phyloP scores from a whole-genome alignment of 106 monocot genomes.

The Allium fistulosum region DNA sequence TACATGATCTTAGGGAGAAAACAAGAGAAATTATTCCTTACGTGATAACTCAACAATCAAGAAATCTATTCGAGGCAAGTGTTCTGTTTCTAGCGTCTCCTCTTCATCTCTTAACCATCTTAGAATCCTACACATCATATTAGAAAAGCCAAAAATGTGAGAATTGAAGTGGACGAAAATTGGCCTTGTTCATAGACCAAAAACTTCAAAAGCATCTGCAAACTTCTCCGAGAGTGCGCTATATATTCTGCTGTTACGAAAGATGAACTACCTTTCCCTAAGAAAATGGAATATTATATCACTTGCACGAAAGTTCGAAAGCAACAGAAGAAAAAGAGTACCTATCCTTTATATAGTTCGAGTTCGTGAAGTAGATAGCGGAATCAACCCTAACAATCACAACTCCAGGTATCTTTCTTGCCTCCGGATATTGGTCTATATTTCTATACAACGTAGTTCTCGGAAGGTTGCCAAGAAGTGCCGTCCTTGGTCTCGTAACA shows the following conservation, averaged over 20 bases:
- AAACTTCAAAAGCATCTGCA: not conserved
- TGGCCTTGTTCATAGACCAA: not conserved
- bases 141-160: no score
- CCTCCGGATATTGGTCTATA: no score
- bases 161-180: no score
- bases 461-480: no score
- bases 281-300: no score
- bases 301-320: no score
- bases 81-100: constrained; percentile 11
- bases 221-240: not conserved
- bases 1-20: not conserved
- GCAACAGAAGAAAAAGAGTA: not conserved
- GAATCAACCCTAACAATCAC: constrained; percentile 48
- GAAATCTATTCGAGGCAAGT: constrained; percentile 27
- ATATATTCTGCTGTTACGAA: no score
- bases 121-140: constrained; percentile 25
- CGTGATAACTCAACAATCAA: constrained; percentile 62
- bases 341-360: constrained; percentile 46
- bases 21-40: constrained; percentile 9
- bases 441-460: no score
- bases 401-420: constrained; percentile 33
- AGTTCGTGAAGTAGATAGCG: constrained; percentile 44
- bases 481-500: no score
- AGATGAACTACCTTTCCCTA: no score
- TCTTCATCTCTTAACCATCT: no score